These are phyloP conservation scores for Tremella mesenterica DNA, from an alignment of 768 basidiomycete genomes.

Conservation along the genomic window DNA sequence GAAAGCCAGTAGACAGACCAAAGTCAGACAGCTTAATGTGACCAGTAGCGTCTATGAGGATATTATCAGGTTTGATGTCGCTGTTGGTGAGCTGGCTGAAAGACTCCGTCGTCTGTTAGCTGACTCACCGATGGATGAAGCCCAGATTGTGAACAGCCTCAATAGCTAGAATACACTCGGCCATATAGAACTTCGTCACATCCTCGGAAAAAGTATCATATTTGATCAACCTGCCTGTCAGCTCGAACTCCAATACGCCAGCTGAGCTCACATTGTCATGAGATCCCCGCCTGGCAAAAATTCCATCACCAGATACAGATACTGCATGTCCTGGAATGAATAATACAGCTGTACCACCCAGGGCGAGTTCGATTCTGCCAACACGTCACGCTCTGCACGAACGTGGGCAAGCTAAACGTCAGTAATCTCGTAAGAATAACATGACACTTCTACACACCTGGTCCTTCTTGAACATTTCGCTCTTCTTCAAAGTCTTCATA, in stretches of 20 bases:
- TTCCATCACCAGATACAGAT: constrained; percentile 97
- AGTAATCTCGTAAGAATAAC: not conserved
- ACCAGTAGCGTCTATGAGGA: constrained; percentile 92
- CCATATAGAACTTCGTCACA: constrained; percentile 95
- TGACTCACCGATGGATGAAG: constrained; percentile 83
- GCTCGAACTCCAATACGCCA: not conserved
- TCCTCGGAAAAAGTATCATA: constrained; percentile 99
- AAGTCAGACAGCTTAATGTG: constrained; percentile 98
- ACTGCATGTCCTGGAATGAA: constrained; percentile 91
- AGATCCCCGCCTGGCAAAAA: constrained; percentile 96
- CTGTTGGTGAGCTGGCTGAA: constrained; percentile 47
- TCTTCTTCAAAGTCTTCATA: constrained; percentile 95
- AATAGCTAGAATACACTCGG: constrained; percentile 95
- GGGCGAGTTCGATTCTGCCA: constrained; percentile 86
- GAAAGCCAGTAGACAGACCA: constrained; percentile 97
- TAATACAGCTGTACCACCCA: constrained; percentile 98
- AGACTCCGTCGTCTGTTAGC: not conserved
- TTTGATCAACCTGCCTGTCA: constrained; percentile 62
- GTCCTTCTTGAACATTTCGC: constrained; percentile 98
- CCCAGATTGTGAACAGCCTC: constrained; percentile 95
- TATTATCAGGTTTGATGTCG: constrained; percentile 99
- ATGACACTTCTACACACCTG: constrained; percentile 54
- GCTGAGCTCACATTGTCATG: constrained; percentile 72
- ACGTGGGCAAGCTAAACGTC: constrained; percentile 92
- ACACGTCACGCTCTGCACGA: constrained; percentile 90